Percentiles rank a stretch among this genome's conserved stretches.
phyloP scores from a whole-genome alignment of 2,329 filamentous ascomycete species.

The Epichloe glyceriae region DNA sequence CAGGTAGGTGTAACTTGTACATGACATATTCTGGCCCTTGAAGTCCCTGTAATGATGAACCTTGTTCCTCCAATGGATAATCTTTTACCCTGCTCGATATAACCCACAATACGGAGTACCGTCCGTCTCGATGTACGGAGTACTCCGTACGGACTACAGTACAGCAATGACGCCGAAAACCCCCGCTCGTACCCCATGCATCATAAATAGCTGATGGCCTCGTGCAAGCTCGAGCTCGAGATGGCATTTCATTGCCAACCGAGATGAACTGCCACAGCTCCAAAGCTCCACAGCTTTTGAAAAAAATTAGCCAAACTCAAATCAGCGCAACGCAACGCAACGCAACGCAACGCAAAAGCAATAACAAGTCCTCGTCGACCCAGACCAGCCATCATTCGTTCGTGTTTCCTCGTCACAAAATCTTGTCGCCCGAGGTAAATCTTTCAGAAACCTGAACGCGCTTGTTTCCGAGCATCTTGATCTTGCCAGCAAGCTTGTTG shows the following conservation, averaged over 20 bases:
- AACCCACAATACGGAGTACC: too few species aligned
- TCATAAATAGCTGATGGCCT: neutral
- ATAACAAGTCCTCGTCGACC: too few species aligned
- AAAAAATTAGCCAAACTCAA: neutral
- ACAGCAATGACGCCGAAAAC: neutral
- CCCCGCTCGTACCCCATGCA: neutral
- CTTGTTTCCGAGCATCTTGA: conserved; percentile 62
- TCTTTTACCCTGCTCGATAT: neutral
- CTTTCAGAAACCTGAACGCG: conserved; percentile 40
- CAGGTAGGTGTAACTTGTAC: too few species aligned
- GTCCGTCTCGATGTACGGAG: neutral
- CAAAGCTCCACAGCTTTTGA: neutral
- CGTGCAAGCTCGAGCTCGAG: neutral
- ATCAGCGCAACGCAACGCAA: too few species aligned
- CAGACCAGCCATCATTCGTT: neutral
- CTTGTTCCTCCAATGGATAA: neutral
- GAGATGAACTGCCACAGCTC: neutral
- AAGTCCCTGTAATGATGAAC: neutral
- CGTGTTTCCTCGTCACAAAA: conserved; percentile 5
- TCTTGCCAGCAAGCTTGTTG: conserved; percentile 55
- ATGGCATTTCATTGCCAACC: neutral
- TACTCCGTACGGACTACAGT: neutral
- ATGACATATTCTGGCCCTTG: too few species aligned
- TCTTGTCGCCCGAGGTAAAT: conserved; percentile 15
- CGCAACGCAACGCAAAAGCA: too few species aligned